These are phyloP conservation scores for Aureobasidium sp. DNA, from an alignment of 2,329 filamentous ascomycete species.

Conservation along the genomic window DNA sequence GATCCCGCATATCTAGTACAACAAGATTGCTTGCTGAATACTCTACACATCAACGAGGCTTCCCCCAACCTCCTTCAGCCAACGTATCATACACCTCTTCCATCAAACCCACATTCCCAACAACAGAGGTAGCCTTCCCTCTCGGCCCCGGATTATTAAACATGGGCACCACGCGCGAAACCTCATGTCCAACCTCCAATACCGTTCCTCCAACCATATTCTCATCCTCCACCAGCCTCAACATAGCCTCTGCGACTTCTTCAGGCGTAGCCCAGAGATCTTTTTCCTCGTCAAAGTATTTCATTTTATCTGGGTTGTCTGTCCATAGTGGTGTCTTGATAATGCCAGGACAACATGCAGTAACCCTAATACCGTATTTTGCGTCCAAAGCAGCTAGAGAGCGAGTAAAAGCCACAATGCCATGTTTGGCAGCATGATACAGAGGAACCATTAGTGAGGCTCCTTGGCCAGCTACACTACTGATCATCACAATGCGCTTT, in stretches of 20 bases:
- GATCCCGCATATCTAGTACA: too few relatives aligned
- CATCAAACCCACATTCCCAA: neutral
- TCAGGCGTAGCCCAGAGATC: slow-evolving; percentile 53
- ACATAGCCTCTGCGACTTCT: slow-evolving; percentile 54
- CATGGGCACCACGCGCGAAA: slow-evolving; percentile 44
- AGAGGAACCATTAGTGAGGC: slow-evolving; percentile 34
- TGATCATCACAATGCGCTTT: slow-evolving; percentile 41
- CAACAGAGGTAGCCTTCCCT: neutral
- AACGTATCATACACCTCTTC: slow-evolving; percentile 2
- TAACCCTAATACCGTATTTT: slow-evolving; percentile 48
- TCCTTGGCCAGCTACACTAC: slow-evolving; percentile 38
- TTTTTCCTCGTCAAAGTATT: slow-evolving; percentile 39
- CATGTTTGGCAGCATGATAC: slow-evolving; percentile 42
- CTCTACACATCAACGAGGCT: neutral
- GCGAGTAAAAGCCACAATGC: slow-evolving; percentile 43
- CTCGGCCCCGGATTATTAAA: slow-evolving; percentile 49
- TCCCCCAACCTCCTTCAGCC: neutral
- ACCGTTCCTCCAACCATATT: slow-evolving; percentile 45
- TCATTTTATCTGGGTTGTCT: slow-evolving; percentile 54
- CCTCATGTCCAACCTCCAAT: slow-evolving; percentile 49
- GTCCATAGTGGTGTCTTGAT: slow-evolving; percentile 58
- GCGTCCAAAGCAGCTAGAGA: slow-evolving; percentile 44
- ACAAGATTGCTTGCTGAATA: neutral
- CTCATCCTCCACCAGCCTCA: slow-evolving; percentile 47
- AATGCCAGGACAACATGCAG: slow-evolving; percentile 53